phyloP scores from a whole-genome alignment of 2,329 filamentous ascomycete genomes.

The Ceratocystis eucalypticola region DNA sequence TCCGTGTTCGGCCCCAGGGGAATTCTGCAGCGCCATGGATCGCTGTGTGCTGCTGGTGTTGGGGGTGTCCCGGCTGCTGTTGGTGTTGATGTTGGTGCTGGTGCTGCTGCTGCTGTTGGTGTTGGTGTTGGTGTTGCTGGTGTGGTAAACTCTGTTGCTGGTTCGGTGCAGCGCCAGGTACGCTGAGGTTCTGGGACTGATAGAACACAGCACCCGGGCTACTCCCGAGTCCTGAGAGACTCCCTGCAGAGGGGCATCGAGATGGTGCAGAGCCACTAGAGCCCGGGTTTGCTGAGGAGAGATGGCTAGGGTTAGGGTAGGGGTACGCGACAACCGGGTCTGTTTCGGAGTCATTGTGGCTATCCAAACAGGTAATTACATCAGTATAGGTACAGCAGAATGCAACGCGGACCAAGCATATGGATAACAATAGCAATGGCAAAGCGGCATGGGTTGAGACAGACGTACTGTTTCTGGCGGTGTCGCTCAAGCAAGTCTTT shows the following conservation, averaged over 20 bases:
- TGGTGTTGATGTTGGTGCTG: too few species aligned
- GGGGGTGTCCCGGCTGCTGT: too few species aligned
- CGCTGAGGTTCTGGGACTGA: background rate
- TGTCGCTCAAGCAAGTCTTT: constrained; percentile 48
- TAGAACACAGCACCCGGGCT: background rate
- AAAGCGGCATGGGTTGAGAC: constrained; percentile 3
- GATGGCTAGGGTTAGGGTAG: background rate
- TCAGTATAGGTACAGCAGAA: background rate
- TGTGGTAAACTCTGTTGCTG: background rate
- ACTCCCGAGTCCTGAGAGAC: too few species aligned
- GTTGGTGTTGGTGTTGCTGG: too few species aligned
- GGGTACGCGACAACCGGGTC: background rate
- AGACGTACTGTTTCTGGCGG: constrained; percentile 28
- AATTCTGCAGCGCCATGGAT: background rate
- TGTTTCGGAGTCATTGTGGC: background rate
- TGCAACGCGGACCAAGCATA: background rate
- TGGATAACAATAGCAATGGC: background rate
- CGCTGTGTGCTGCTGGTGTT: too few species aligned
- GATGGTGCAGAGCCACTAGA: too few species aligned
- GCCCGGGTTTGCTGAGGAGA: too few species aligned
- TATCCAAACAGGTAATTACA: background rate
- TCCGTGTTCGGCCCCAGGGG: background rate
- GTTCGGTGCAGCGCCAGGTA: background rate
- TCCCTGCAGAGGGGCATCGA: too few species aligned
- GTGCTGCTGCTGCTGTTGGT: too few species aligned